These are phyloP conservation scores for Ulvella scutata DNA, from an alignment of 139 green algal genomes.

Conservation along the genomic window DNA sequence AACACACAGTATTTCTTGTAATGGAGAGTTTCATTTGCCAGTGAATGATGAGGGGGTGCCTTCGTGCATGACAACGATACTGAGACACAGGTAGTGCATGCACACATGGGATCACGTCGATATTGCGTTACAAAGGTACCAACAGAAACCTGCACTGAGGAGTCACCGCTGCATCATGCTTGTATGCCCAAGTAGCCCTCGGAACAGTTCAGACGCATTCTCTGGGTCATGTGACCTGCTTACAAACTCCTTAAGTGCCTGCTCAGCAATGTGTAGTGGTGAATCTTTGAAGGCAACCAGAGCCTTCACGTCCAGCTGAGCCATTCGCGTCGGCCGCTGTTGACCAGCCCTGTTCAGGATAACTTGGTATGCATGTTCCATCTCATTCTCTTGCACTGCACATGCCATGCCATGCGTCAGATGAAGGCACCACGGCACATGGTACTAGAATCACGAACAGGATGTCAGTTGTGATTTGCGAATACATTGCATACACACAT, in stretches of 20 bases:
- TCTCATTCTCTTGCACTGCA: conserved; percentile 3
- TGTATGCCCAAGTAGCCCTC: too few species aligned
- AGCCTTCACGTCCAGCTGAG: not conserved
- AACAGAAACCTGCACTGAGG: too few species aligned
- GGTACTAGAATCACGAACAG: not conserved
- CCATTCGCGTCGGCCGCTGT: not conserved
- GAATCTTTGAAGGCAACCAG: not conserved
- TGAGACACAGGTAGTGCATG: too few species aligned
- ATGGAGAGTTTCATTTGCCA: too few species aligned
- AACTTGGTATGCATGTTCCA: not conserved
- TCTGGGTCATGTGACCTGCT: not conserved
- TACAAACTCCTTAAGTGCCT: not conserved
- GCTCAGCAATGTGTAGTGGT: not conserved
- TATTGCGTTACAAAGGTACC: too few species aligned
- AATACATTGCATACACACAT: not conserved
- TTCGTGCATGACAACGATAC: too few species aligned
- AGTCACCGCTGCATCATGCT: too few species aligned
- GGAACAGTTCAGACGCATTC: not conserved
- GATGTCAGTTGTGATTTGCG: too few species aligned
- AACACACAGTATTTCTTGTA: conserved; percentile 59
- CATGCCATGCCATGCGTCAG: too few species aligned
- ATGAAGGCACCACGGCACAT: not conserved
- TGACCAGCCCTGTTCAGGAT: not conserved
- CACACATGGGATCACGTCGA: too few species aligned
- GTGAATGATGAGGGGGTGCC: too few species aligned